Evolutionary conservation across 2,329 filamentous ascomycete species (phyloP), one percentile per base, ranked within the genome.

Genomic region (Metarhizium robertsii): DNA sequence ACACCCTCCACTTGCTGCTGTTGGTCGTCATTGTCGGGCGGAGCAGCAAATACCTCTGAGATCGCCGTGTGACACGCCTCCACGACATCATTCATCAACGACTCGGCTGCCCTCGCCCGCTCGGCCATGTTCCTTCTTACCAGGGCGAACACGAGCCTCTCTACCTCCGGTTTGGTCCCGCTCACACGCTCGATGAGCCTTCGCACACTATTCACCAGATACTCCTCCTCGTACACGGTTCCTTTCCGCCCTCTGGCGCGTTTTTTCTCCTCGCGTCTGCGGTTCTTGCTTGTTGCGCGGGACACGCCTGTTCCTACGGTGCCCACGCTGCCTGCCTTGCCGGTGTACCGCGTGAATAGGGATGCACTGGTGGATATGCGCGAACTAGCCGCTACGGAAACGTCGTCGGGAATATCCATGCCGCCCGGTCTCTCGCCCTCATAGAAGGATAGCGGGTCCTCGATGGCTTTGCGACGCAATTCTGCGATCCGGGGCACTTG

Each of bases 221-320:
- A 99, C 71, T 97, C 94, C 67, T 97, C 92, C 70, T 99, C 94
- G 70, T 99, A 99, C 5, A 99, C 89, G 16, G 90, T 96, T 11
- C 94, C 94, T 76, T 97, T 97, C 69, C 96, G 92, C 29, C 94
- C 94, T 7, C 90, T 79, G 0, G 94, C 94, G 16, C 92, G 84
- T 79, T 99, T 99, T 69, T 95, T 85, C 76, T 99, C 94, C 71
- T 99, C 94, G 20, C 91, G 80, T 29, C 87, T 79, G 53, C 91
- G 84, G 67, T 95, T 96, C 77, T 94, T 95, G 66, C 84, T 88
- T 45, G 90, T 96, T 57, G 87, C 87, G 13, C 91, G 81, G 52
- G 85, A 88, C 2, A 87, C 85, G 34, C 84, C 83, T 13, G 87
- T 92, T 20, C 84, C 87, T 2, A 84, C 79, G 20, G 89, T 91